Conservation (phyloP, 2,329 filamentous ascomycete species). For the Cercospora zeae-maydis region DNA sequence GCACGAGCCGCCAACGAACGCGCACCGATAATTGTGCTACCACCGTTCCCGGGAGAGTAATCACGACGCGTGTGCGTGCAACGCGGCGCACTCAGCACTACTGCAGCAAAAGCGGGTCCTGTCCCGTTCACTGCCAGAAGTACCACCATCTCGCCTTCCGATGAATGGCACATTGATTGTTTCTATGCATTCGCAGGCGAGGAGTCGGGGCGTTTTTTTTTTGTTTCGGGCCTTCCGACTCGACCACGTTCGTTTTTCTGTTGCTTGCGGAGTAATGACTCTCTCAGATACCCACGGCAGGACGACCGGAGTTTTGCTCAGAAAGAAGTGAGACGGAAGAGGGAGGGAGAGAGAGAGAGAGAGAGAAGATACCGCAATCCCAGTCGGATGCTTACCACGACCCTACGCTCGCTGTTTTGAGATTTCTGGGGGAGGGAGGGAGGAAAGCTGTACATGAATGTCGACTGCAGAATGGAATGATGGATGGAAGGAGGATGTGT, state of each 20-base stretch:
- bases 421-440: neutral
- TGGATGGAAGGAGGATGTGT: neutral
- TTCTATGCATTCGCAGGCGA: neutral
- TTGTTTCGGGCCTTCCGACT: neutral
- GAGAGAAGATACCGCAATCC: neutral
- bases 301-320: neutral
- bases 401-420: neutral
- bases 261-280: neutral
- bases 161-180: neutral
- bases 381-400: neutral
- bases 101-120: neutral
- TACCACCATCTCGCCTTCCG: neutral
- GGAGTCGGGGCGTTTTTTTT: neutral
- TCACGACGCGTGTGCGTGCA: neutral
- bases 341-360: neutral
- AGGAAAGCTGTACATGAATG: neutral
- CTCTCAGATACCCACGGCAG: neutral
- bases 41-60: conserved; percentile 30
- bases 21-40: conserved; percentile 31
- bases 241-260: neutral
- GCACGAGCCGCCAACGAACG: conserved; percentile 36
- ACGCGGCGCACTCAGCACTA: neutral
- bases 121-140: neutral
- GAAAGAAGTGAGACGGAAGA: neutral
- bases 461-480: neutral